Conservation (phyloP, 805 yeast species). For the Zygosaccharomyces kombuchaensis region DNA sequence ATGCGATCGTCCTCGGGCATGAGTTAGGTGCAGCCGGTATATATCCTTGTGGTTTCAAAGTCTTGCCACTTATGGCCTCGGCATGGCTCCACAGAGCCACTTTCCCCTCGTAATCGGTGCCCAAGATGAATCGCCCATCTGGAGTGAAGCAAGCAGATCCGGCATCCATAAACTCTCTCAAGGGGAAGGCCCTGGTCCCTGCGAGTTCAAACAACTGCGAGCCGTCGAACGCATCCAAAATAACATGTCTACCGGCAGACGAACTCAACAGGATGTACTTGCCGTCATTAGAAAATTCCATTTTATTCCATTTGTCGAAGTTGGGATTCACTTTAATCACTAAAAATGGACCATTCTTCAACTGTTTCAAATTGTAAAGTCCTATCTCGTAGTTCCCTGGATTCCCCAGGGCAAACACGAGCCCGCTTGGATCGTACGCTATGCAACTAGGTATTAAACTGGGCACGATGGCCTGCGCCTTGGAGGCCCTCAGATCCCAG, state of each 20-base stretch:
- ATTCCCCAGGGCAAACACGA: constrained; percentile 68
- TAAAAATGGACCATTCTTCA: constrained; percentile 55
- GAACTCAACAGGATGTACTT: constrained; percentile 56
- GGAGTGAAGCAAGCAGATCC: constrained; percentile 61
- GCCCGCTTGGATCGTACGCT: constrained; percentile 81
- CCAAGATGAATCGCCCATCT: constrained; percentile 58
- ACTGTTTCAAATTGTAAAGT: constrained; percentile 57
- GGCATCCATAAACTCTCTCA: constrained; percentile 43
- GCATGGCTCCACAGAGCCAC: constrained; percentile 50
- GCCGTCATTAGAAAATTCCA: constrained; percentile 80
- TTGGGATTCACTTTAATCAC: constrained; percentile 39
- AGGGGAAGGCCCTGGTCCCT: constrained; percentile 47
- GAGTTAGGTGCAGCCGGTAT: constrained; percentile 33
- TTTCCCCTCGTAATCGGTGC: constrained; percentile 55
- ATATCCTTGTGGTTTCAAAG: constrained; percentile 26
- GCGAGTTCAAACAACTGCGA: constrained; percentile 41
- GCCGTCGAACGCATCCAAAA: constrained; percentile 71
- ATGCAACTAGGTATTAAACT: constrained; percentile 52
- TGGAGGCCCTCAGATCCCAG: constrained; percentile 78
- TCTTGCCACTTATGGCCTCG: constrained; percentile 29
- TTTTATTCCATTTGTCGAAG: constrained; percentile 49
- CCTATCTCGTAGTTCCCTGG: constrained; percentile 43
- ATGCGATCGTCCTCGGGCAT: constrained; percentile 39
- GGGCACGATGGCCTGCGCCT: constrained; percentile 58
- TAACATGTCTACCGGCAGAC: constrained; percentile 51